Conservation (phyloP, 805 yeast species). For the Candida pseudoglaebosa region DNA sequence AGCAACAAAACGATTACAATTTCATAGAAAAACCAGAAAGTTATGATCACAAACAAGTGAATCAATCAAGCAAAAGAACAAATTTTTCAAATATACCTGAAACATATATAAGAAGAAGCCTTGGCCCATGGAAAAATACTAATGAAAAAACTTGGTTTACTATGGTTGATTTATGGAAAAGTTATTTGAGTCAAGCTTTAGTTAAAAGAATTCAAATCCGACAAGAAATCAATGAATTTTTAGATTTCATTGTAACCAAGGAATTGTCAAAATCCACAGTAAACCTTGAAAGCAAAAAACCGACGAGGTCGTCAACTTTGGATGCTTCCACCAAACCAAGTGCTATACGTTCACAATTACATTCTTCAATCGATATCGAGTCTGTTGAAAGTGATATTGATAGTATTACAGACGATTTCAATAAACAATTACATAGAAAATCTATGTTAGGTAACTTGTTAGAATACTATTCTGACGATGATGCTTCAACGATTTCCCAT, state of each 20-base stretch:
- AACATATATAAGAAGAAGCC: too few relatives aligned
- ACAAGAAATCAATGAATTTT: conserved; percentile 37
- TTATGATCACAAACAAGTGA: background rate
- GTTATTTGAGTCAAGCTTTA: conserved; percentile 31
- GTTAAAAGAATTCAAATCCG: conserved; percentile 35
- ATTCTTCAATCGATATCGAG: background rate
- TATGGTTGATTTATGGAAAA: conserved; percentile 24
- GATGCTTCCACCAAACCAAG: background rate
- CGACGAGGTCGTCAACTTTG: background rate
- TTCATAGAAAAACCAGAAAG: background rate
- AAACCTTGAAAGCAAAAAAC: background rate
- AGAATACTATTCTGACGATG: conserved; percentile 31
- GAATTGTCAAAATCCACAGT: background rate
- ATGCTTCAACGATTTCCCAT: background rate
- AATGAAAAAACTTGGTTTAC: too few relatives aligned
- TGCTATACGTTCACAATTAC: background rate
- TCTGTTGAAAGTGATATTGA: conserved; percentile 3
- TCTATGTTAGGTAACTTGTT: conserved; percentile 44
- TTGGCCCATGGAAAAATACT: too few relatives aligned
- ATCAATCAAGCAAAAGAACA: background rate
- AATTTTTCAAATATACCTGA: background rate
- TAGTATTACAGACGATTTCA: conserved; percentile 19
- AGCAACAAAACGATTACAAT: conserved; percentile 1
- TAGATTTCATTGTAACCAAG: conserved; percentile 14
- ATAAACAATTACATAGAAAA: conserved; percentile 28